Conservation (phyloP, 2,329 filamentous ascomycete genomes). For the Aspergillus sp. region DNA sequence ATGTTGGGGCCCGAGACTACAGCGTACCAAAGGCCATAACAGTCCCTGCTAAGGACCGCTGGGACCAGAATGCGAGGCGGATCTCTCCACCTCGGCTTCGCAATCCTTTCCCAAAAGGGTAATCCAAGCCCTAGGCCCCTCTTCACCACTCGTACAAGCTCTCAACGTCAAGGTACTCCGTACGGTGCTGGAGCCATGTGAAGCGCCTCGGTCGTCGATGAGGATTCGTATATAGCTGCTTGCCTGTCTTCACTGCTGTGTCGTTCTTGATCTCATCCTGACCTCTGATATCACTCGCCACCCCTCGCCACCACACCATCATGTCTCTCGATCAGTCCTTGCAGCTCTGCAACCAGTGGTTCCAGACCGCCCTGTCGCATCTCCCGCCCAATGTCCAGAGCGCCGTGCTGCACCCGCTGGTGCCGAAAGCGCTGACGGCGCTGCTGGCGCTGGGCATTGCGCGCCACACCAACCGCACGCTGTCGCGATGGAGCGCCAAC, state of each 20-base stretch:
- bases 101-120: conserved; percentile 11
- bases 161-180: too few relatives aligned
- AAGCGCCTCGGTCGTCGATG: not conserved
- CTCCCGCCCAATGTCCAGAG: conserved; percentile 29
- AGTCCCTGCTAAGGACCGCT: too few relatives aligned
- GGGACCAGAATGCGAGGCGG: too few relatives aligned
- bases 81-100: conserved; percentile 9
- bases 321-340: conserved; percentile 20
- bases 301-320: not conserved
- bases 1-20: too few relatives aligned
- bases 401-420: conserved; percentile 24
- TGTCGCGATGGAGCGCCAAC: conserved; percentile 30
- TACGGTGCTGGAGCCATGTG: too few relatives aligned
- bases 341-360: conserved; percentile 24
- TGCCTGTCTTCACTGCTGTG: too few relatives aligned
- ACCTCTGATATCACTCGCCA: too few relatives aligned
- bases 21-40: too few relatives aligned
- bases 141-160: not conserved
- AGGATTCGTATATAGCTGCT: too few relatives aligned
- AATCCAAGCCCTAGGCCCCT: not conserved
- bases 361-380: conserved; percentile 21
- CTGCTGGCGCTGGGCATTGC: conserved; percentile 25
- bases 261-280: too few relatives aligned
- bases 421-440: conserved; percentile 25
- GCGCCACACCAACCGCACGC: conserved; percentile 26